Conservation (phyloP, 495 filamentous ascomycete species). For the Neurospora sp. region DNA sequence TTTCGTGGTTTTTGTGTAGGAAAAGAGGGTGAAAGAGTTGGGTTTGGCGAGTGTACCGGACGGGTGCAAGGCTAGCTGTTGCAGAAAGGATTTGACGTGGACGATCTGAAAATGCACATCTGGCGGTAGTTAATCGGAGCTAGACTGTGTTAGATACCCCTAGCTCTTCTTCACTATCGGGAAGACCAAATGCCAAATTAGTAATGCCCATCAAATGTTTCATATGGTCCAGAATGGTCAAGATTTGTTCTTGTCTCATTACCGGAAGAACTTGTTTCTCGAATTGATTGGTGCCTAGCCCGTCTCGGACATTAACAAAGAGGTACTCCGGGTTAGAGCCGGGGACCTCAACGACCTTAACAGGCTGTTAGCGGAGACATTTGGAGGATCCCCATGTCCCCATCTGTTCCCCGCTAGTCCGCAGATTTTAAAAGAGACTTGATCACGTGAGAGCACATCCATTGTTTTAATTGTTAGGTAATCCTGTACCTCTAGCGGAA, state of each 20-base stretch:
- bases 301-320: background rate
- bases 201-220: background rate
- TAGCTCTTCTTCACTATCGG: background rate
- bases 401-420: background rate
- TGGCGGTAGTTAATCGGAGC: background rate
- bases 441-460: background rate
- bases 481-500: background rate
- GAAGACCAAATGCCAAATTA: background rate
- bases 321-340: background rate
- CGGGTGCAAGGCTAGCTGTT: slow-evolving; percentile 28
- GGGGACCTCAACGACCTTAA: background rate
- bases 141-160: background rate
- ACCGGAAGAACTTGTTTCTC: background rate
- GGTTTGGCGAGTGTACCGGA: slow-evolving; percentile 64
- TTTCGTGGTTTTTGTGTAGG: slow-evolving; percentile 54
- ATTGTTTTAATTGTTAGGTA: background rate
- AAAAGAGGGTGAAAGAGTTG: slow-evolving; percentile 49
- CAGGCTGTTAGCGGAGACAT: background rate
- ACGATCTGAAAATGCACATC: background rate
- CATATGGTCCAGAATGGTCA: background rate
- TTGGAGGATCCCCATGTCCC: background rate
- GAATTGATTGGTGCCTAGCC: background rate
- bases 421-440: background rate
- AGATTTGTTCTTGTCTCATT: background rate
- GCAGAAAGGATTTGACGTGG: background rate